A percentile compares a stretch with the other conserved stretches of the same genome.
Evolutionary conservation across 2,329 filamentous ascomycete genomes (phyloP).

Genomic region (Nemania abortiva): DNA sequence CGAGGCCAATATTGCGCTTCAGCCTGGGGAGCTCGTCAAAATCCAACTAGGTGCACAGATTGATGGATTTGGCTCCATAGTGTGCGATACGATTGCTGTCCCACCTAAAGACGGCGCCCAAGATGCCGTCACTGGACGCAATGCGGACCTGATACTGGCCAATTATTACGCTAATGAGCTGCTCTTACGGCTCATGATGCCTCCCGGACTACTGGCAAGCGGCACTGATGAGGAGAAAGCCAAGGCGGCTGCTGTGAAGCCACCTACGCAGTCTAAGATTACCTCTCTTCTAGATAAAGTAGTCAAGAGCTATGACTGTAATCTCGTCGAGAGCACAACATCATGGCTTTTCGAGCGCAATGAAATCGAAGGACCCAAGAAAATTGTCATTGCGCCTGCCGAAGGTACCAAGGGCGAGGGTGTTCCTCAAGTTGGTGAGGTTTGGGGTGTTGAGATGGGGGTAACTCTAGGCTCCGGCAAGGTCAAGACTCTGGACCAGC

Average conservation of each 20-base stretch:
- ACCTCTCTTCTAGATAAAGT: conserved; percentile 91
- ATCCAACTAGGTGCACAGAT: conserved; percentile 99
- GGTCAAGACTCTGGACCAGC: conserved; percentile 90
- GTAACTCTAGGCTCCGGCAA: conserved; percentile 92
- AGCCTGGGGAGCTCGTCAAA: conserved; percentile 90
- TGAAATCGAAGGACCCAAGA: conserved; percentile 97
- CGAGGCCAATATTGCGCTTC: conserved; percentile 83
- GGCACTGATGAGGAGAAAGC: conserved; percentile 96
- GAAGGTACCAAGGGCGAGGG: conserved; percentile 94
- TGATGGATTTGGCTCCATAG: conserved; percentile 94
- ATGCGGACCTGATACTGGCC: conserved; percentile 89
- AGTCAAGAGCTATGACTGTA: conserved; percentile 89
- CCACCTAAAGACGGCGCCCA: conserved; percentile 69
- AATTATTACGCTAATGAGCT: conserved; percentile 97
- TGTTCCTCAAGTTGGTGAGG: conserved; percentile 86
- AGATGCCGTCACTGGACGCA: conserved; percentile 77
- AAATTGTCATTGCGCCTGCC: conserved; percentile 90
- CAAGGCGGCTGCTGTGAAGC: conserved; percentile 85
- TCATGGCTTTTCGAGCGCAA: conserved; percentile 97
- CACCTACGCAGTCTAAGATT: conserved; percentile 88
- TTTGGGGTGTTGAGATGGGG: conserved; percentile 98
- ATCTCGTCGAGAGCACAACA: conserved; percentile 96
- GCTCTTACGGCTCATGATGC: conserved; percentile 88
- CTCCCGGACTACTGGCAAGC: conserved; percentile 84
- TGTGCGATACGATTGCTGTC: conserved; percentile 91